Conservation (phyloP, 345 rosid genomes). For the Moringa oleifera region DNA sequence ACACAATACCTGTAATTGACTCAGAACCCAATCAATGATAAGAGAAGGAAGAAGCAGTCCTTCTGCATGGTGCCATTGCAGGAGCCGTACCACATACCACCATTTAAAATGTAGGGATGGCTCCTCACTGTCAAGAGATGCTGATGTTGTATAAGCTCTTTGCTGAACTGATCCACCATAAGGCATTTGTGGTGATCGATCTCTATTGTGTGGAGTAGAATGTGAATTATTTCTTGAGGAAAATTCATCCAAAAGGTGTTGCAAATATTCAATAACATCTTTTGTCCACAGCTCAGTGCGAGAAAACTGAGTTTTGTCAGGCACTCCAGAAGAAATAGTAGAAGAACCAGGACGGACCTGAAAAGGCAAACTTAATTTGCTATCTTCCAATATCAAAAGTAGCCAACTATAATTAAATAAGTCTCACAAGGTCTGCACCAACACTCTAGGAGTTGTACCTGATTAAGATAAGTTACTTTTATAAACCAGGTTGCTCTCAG, state of each 20-base stretch:
- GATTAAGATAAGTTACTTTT: conserved; percentile 94
- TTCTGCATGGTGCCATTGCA: conserved; percentile 93
- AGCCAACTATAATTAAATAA: background rate
- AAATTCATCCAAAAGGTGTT: conserved; percentile 74
- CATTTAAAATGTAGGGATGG: conserved; percentile 82
- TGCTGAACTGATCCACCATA: conserved; percentile 57
- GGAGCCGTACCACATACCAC: conserved; percentile 91
- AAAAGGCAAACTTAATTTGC: conserved; percentile 27
- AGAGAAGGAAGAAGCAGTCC: conserved; percentile 86
- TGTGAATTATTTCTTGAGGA: conserved; percentile 51
- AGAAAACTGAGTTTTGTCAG: conserved; percentile 53
- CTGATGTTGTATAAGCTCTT: conserved; percentile 48
- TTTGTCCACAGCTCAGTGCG: conserved; percentile 95
- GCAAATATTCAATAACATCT: conserved; percentile 90
- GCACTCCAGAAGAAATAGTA: conserved; percentile 55
- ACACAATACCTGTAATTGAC: conserved; percentile 66
- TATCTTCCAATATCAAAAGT: conserved; percentile 14
- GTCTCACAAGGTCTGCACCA: background rate
- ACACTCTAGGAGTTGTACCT: conserved; percentile 38
- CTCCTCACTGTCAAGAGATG: conserved; percentile 67
- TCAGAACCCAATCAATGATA: conserved; percentile 93
- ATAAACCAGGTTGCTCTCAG: conserved; percentile 96
- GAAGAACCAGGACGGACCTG: conserved; percentile 77
- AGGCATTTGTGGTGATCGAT: conserved; percentile 58
- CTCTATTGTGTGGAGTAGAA: conserved; percentile 60